Base-by-base conservation (phyloP, 805 yeast species). In the Maudiozyma bulderi region DNA sequence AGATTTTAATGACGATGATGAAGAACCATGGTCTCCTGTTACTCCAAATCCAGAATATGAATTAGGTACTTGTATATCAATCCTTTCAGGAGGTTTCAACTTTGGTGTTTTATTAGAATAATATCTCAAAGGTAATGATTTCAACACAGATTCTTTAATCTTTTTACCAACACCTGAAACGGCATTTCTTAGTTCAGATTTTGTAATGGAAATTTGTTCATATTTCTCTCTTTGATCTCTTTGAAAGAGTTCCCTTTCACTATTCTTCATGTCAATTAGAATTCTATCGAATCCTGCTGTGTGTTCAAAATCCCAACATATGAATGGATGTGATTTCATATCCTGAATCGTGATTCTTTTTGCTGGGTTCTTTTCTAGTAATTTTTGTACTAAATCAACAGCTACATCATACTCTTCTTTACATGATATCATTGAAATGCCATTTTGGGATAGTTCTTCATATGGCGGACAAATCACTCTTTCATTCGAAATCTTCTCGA, bases 81-180 rank as follows among this genome's bases (percentile, higher is more conserved):
- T 20, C 26, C 26, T 20, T 20, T 20, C 26, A 20, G 26, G 26
- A 20, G 2, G 26, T 20, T 20, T 20, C 26, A n/a, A 11, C 37
- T 34, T 34, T n/a, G 37, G 11, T 34, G 26, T 15, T 43, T 42
- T 35, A 8, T 37, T 30, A 42, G 34, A 28, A 30, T 44, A 35
- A 40, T 40, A 32, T 40, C 51, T 49, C 8, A 48, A 26, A 6
- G 57, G 49, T 43, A 49, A 37, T 2, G 46, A 44, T 35, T 52
- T 55, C 5, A 57, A 42, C 11, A 54, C 48, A 7, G 63, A 55
- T 15, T 58, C 74, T 55, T 72, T 78, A 41, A 87, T 72, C 48
- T 82, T 73, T 46, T 79, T 75, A 7, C 89, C 90, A 45, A 88
- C 74, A n/a, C 95, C 95, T 35, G 82, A 75, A 3, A 88, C 88